These are phyloP conservation scores for Seiridium cupressi DNA, from an alignment of 2,329 filamentous ascomycete species.

Conservation along the genomic window DNA sequence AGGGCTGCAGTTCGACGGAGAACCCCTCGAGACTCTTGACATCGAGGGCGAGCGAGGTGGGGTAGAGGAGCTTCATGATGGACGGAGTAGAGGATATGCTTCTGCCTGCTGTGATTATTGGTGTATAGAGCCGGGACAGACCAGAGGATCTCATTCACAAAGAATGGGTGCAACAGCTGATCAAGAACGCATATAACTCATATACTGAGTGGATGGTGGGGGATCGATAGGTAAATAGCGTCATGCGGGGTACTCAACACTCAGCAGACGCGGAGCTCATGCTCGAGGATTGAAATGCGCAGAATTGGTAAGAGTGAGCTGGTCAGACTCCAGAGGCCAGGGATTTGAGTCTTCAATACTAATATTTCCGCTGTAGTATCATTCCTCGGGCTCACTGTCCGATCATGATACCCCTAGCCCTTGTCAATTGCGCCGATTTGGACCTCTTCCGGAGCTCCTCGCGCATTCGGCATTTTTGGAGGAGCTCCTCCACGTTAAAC, in stretches of 20 bases:
- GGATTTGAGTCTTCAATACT: too few species aligned
- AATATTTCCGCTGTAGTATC: too few species aligned
- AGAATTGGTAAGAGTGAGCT: too few species aligned
- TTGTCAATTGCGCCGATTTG: conserved; percentile 1
- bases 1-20: conserved; percentile 54
- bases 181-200: not conserved
- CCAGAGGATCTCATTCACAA: not conserved
- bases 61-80: conserved; percentile 65
- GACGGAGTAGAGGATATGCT: not conserved
- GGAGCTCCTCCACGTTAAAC: not conserved
- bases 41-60: conserved; percentile 60
- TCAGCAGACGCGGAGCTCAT: not conserved
- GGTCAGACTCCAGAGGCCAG: too few species aligned
- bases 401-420: not conserved
- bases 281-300: not conserved
- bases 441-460: not conserved
- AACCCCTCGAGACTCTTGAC: conserved; percentile 55
- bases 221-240: not conserved
- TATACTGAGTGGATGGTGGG: not conserved
- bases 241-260: conserved; percentile 1
- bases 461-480: not conserved
- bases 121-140: not conserved
- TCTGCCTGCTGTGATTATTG: not conserved
- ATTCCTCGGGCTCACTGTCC: not conserved
- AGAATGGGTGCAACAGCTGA: not conserved